Conservation (phyloP, 495 filamentous ascomycete species). For the Trichoderma orchidacearum region DNA sequence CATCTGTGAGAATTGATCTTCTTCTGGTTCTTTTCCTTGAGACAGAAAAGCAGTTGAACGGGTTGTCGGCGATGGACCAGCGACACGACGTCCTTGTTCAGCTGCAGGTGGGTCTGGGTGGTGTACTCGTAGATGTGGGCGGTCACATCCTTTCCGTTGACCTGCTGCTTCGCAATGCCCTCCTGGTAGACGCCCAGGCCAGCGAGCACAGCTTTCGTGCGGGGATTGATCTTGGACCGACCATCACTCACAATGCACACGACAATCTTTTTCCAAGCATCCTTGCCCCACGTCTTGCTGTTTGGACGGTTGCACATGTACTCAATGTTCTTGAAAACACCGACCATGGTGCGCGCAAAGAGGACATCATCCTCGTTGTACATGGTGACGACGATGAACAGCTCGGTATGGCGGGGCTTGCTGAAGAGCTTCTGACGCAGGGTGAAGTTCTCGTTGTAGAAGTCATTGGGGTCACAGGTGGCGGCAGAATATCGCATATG, state of each 20-base stretch:
- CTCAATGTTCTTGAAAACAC: conserved; percentile 97
- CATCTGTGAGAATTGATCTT: conserved; percentile 99
- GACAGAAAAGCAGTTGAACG: conserved; percentile 93
- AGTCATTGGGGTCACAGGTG: conserved; percentile 86
- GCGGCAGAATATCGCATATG: conserved; percentile 98
- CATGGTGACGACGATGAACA: conserved; percentile 98
- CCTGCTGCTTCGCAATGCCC: conserved; percentile 95
- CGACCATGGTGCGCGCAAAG: conserved; percentile 91
- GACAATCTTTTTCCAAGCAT: conserved; percentile 99
- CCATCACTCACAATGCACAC: conserved; percentile 97
- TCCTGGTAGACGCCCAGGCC: conserved; percentile 96
- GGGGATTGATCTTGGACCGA: conserved; percentile 92
- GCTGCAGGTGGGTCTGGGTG: conserved; percentile 73
- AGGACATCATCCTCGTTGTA: conserved; percentile 98
- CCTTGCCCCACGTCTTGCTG: conserved; percentile 96
- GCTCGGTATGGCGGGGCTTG: conserved; percentile 83
- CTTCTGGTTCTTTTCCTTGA: conserved; percentile 99
- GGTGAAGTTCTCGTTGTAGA: conserved; percentile 80
- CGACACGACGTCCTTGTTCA: conserved; percentile 79
- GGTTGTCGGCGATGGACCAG: conserved; percentile 66
- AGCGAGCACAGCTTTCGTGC: conserved; percentile 79
- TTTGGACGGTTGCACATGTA: conserved; percentile 84
- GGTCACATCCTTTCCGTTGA: conserved; percentile 93
- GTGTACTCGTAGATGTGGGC: conserved; percentile 99
- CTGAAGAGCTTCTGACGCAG: conserved; percentile 89